Percentiles rank a stretch among this genome's conserved stretches.
Conservation (phyloP, 805 yeast species). For the Nakazawaea wickerhamii region DNA sequence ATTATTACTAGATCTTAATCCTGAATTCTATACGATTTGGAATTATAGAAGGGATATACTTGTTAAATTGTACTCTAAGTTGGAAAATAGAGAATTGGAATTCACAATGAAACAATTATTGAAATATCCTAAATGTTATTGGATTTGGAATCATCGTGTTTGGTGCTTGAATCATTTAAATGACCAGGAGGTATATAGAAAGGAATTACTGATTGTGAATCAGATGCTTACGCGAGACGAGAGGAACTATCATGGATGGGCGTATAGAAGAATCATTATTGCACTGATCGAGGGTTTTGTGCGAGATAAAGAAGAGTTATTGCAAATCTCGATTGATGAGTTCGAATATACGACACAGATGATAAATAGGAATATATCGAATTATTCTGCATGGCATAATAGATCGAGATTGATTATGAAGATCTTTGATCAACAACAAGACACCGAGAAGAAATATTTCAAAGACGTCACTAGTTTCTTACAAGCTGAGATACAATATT, state of each 20-base stretch:
- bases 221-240: slow-evolving; percentile 66
- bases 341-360: slow-evolving; percentile 71
- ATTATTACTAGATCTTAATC: slow-evolving; percentile 56
- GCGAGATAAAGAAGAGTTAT: slow-evolving; percentile 12
- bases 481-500: slow-evolving; percentile 53
- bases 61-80: slow-evolving; percentile 22
- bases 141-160: slow-evolving; percentile 92
- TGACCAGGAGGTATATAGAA: slow-evolving; percentile 41
- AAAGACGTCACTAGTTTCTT: slow-evolving; percentile 33
- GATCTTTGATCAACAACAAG: slow-evolving; percentile 30
- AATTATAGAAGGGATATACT: slow-evolving; percentile 79
- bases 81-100: slow-evolving; percentile 47
- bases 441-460: slow-evolving; percentile 22
- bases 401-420: slow-evolving; percentile 63
- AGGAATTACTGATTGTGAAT: slow-evolving; percentile 64
- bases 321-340: slow-evolving; percentile 43
- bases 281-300: slow-evolving; percentile 24
- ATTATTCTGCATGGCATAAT: slow-evolving; percentile 95
- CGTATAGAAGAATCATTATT: slow-evolving; percentile 75
- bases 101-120: slow-evolving; percentile 56
- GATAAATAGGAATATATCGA: slow-evolving; percentile 81
- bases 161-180: slow-evolving; percentile 64
- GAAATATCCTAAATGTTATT: slow-evolving; percentile 81
- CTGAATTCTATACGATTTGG: slow-evolving; percentile 89
- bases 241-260: slow-evolving; percentile 95